phyloP scores from a whole-genome alignment of 139 green algal species.

The Chlamydomonas sp. region DNA sequence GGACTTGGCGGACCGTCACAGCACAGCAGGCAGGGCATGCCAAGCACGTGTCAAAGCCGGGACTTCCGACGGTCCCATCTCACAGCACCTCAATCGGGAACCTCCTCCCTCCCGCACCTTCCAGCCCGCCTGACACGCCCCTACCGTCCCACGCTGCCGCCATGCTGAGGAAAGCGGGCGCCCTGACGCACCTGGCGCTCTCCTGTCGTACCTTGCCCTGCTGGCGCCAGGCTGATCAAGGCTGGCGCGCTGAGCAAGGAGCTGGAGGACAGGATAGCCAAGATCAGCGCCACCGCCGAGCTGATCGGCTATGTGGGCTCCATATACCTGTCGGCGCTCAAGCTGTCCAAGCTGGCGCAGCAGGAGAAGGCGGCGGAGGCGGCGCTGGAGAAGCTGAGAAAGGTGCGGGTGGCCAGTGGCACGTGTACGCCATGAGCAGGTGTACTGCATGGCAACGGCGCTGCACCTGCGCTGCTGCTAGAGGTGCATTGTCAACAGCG shows the following conservation, averaged over 20 bases:
- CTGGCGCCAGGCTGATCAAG: constrained; percentile 78
- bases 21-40: no score
- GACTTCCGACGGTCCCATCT: no score
- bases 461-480: no score
- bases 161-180: neutral
- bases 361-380: constrained; percentile 61
- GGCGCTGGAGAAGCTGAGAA: constrained; percentile 42
- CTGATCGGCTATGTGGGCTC: constrained; percentile 78
- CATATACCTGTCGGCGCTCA: constrained; percentile 66
- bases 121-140: no score
- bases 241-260: constrained; percentile 73
- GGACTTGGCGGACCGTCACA: no score
- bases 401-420: neutral
- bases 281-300: constrained; percentile 74
- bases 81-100: no score
- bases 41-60: no score
- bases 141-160: no score
- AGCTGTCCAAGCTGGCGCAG: constrained; percentile 49
- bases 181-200: neutral
- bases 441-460: neutral
- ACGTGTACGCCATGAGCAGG: neutral
- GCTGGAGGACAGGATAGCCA: constrained; percentile 55
- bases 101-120: no score
- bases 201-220: neutral
- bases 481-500: no score